Conservation (phyloP, 257 asterid genomes). For the Forsythia viridissima region DNA sequence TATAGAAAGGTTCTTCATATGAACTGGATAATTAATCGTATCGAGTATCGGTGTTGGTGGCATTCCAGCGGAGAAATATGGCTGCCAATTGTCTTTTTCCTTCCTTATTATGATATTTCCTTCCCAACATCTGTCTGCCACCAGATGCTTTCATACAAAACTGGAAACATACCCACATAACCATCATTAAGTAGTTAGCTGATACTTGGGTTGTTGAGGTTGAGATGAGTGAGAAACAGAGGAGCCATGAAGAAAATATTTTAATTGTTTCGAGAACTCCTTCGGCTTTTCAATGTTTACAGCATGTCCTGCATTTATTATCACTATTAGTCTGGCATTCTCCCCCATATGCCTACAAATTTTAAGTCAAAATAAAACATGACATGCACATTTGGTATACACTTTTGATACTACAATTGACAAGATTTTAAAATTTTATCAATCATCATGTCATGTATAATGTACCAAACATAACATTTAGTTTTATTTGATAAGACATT, state of each 20-base stretch:
- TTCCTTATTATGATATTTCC: conserved; percentile 34
- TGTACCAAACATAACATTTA: too few relatives aligned
- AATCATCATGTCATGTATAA: too few relatives aligned
- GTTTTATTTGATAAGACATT: too few relatives aligned
- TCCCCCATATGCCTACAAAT: conserved; percentile 75
- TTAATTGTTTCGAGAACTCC: conserved; percentile 72
- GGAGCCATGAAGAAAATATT: conserved; percentile 58
- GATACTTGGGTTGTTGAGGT: conserved; percentile 21
- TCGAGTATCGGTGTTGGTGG: conserved; percentile 73
- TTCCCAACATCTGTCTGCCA: conserved; percentile 35
- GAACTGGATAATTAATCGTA: conserved; percentile 64
- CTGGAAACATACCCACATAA: conserved; percentile 31
- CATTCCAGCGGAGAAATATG: conserved; percentile 60
- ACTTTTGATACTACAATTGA: too few relatives aligned
- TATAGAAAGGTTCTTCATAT: conserved; percentile 67
- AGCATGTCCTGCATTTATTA: conserved; percentile 86
- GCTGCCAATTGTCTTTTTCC: conserved; percentile 56
- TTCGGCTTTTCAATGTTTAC: conserved; percentile 84
- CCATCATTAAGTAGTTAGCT: too few relatives aligned
- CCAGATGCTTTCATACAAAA: conserved; percentile 48
- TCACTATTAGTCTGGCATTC: conserved; percentile 60
- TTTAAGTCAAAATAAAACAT: not conserved
- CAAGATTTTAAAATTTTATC: not conserved
- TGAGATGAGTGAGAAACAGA: conserved; percentile 24
- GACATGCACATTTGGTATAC: not conserved